Evolutionary conservation across 208 protist species (phyloP), one percentile per base, ranked within the genome.

Genomic region (Histomonas meleagridis): DNA sequence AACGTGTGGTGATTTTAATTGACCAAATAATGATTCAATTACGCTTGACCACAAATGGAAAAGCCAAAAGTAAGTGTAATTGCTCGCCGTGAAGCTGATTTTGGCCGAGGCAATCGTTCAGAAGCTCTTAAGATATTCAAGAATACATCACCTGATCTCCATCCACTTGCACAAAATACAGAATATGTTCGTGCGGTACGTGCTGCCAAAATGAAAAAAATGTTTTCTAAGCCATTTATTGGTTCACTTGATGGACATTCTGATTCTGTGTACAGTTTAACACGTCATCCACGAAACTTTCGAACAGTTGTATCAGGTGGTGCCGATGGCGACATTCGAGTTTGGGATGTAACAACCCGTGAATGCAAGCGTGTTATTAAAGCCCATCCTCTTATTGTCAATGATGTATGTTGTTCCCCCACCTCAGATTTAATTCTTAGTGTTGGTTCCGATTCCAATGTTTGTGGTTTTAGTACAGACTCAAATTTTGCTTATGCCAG

Each of bases 211-310:
- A 79, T 79, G 70, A 79, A 79, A 51, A 46, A 79, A 51, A 79
- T 79, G 70, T 79, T 79, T 79, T 4, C 70, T 21, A 79, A 79
- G 40, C 70, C 70, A 79, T 79, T 79, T 51, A 43, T 79, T 79
- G 70, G 38, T 10, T 79, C 70, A 51, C 21, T 79, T 23, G 70
- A 46, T 5, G 70, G 70, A 0, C 70, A 79, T 51, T 48, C 70
- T 51, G 70, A 79, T 51, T 46, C 70, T 26, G 40, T 79, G 46
- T 46, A 23, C 28, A 35, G n/a, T n/a, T 79, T 79, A 79, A 9
- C 38, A 51, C 32, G 70, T 18, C n/a, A 79, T 51, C 70, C n/a
- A n/a, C 32, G 70, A 14, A 35, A 79, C 28, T 7, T 23, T 28
- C 32, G 40, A 40, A 46, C 32, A 49, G n/a, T 79, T 46, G 70